Evolutionary conservation across 1,139 yeast species (phyloP).

Genomic region (Saccharomycopsis hybrid): DNA sequence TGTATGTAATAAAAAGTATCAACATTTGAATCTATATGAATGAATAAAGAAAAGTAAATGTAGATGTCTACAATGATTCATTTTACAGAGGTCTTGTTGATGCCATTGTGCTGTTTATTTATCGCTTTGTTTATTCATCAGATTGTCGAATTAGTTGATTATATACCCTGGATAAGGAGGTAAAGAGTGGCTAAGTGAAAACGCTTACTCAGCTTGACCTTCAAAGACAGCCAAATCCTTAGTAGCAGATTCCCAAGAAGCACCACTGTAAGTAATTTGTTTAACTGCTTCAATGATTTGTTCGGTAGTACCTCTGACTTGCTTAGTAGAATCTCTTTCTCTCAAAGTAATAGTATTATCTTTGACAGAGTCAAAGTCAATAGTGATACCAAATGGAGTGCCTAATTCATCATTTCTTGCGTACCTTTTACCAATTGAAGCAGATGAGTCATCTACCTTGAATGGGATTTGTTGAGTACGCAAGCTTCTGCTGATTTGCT

Average conservation of each 20-base stretch:
- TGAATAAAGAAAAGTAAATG: too few species aligned
- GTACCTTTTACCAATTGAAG: slow-evolving; percentile 97
- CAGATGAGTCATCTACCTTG: slow-evolving; percentile 96
- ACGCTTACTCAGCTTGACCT: slow-evolving; percentile 33
- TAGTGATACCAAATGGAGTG: slow-evolving; percentile 97
- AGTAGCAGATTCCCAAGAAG: slow-evolving; percentile 83
- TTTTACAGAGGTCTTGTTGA: too few species aligned
- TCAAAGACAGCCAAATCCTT: slow-evolving; percentile 58
- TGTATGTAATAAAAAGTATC: too few species aligned
- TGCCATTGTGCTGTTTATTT: too few species aligned
- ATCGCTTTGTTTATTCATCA: too few species aligned
- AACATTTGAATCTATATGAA: too few species aligned
- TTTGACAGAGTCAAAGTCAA: slow-evolving; percentile 89
- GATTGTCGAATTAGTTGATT: too few species aligned
- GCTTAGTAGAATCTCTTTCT: slow-evolving; percentile 96
- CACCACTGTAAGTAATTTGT: slow-evolving; percentile 67
- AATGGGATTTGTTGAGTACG: slow-evolving; percentile 84
- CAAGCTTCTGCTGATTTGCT: slow-evolving; percentile 60
- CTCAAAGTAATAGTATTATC: slow-evolving; percentile 91
- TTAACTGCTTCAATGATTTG: slow-evolving; percentile 76
- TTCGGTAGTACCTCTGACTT: slow-evolving; percentile 86
- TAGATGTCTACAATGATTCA: too few species aligned
- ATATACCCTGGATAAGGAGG: too few species aligned
- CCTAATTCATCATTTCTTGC: slow-evolving; percentile 99
- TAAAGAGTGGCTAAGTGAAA: too few species aligned